Conservation (phyloP, 306 rosid genomes). For the Canavalia ensiformis region DNA sequence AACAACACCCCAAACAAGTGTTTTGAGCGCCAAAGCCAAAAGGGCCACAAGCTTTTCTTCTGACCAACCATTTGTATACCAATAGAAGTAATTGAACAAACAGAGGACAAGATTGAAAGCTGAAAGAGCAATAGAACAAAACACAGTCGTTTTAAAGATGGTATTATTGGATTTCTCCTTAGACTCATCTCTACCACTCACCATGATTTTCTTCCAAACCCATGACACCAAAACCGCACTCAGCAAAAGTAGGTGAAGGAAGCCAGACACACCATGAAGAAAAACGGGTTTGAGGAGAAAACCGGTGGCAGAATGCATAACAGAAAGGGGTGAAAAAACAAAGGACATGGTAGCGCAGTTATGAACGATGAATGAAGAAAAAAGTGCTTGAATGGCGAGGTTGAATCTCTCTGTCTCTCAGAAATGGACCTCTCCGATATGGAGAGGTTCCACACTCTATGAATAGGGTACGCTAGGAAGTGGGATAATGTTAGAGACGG, state of each 20-base stretch:
- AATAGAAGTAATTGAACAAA: constrained; percentile 43
- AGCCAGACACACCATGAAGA: constrained; percentile 46
- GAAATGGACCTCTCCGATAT: too few relatives aligned
- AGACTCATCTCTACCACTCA: constrained; percentile 14
- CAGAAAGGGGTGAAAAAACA: neutral
- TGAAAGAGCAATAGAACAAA: constrained; percentile 52
- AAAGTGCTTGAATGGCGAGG: neutral
- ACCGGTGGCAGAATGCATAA: constrained; percentile 7
- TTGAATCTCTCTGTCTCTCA: too few relatives aligned
- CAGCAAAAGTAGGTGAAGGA: constrained; percentile 49
- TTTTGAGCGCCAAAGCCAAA: constrained; percentile 54
- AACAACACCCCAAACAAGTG: constrained; percentile 54
- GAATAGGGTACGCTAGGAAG: neutral
- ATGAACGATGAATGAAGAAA: neutral
- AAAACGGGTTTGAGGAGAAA: constrained; percentile 55
- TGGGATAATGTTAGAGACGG: neutral
- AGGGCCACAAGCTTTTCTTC: constrained; percentile 55
- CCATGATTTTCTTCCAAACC: constrained; percentile 34
- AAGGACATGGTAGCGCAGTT: constrained; percentile 20
- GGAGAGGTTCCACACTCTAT: too few relatives aligned
- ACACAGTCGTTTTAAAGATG: constrained; percentile 31
- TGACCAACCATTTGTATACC: constrained; percentile 51
- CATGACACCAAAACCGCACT: constrained; percentile 38
- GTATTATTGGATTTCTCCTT: constrained; percentile 26
- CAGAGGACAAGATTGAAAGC: constrained; percentile 43